Base-by-base conservation (phyloP, 345 rosid species). In the Draba incana region DNA sequence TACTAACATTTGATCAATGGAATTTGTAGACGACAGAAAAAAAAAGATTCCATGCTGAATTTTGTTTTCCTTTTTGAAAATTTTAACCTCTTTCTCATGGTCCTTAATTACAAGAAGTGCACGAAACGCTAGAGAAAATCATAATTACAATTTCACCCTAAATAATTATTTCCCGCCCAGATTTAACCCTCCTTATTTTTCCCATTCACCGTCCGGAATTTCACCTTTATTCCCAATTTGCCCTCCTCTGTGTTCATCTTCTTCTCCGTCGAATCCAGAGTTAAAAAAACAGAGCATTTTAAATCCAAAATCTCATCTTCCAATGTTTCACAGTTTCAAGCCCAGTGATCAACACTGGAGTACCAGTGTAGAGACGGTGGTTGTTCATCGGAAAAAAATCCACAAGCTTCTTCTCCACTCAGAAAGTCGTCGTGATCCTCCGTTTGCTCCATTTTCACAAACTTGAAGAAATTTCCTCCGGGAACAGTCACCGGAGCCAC, bases 281-380 rank as follows among this genome's bases (percentile, higher is more conserved):
- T 7, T 7, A 8, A 28, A 23, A 23, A 14, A 13, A 38, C 6
- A 24, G 50, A 47, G 16, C 58, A 8, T 15, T 70, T 28, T 25
- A 35, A 27, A 63, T 44, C 84, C 86, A 30, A 55, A 55, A 20
- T 42, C 30, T 28, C 20, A 20, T 62, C 38, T 53, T 62, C 38
- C 57, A 39, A 30, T 27, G 10, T 37, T 46, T 47, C 10, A 3
- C 5, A 14, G 38, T 42, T 53, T 68, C 58, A 68, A 47, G 20
- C 55, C 78, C 78, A 64, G 74, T 66, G 66, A 79, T 66, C 67
- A 44, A 66, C 72, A 25, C 62, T 53, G 25, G 77, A 84, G 76
- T 84, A 88, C 97, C 98, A 93, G 8, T 77, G 90, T 30, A 94
- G 89, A 28, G 84, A 74, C 12, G 97, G 99, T 12, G 95, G 78